Evolutionary conservation across 768 basidiomycete species (phyloP).

Genomic region (Mycena chlorophos): DNA sequence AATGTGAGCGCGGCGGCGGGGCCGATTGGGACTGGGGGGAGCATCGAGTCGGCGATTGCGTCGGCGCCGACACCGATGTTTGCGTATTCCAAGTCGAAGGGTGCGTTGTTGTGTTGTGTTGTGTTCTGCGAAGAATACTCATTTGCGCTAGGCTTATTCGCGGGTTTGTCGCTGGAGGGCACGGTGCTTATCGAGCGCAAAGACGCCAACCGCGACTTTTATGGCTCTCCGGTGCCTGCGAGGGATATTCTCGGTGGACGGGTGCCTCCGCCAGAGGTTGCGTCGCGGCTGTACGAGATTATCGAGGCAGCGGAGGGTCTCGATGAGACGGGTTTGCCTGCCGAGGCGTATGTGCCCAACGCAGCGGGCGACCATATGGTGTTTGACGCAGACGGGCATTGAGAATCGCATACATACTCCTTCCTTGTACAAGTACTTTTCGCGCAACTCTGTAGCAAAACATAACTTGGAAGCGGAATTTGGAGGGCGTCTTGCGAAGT

Average conservation of each 20-base stretch:
- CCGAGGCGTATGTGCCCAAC: conserved; percentile 76
- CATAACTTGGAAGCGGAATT: too few relatives aligned
- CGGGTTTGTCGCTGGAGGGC: conserved; percentile 92
- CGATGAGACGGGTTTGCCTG: conserved; percentile 81
- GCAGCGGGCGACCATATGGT: conserved; percentile 61
- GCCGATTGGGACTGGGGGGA: conserved; percentile 92
- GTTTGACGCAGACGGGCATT: conserved; percentile 71
- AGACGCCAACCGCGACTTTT: conserved; percentile 95
- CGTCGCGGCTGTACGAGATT: conserved; percentile 88
- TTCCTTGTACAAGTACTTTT: too few relatives aligned
- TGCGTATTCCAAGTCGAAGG: conserved; percentile 94
- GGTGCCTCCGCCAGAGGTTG: conserved; percentile 97
- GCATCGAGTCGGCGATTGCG: conserved; percentile 81
- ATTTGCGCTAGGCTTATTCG: conserved; percentile 74
- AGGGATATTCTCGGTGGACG: conserved; percentile 89
- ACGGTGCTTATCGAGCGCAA: conserved; percentile 93
- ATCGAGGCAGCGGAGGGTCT: conserved; percentile 95
- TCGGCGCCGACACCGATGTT: conserved; percentile 93
- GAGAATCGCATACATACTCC: too few relatives aligned
- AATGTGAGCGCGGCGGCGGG: conserved; percentile 84
- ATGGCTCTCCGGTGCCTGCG: conserved; percentile 87
- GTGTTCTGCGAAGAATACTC: neutral
- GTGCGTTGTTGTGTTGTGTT: conserved; percentile 47
- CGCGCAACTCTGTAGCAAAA: too few relatives aligned
- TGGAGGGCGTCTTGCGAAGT: too few relatives aligned